Conservation (phyloP, 192 early-diverging fungal species). For the Ambispora gerdemannii region DNA sequence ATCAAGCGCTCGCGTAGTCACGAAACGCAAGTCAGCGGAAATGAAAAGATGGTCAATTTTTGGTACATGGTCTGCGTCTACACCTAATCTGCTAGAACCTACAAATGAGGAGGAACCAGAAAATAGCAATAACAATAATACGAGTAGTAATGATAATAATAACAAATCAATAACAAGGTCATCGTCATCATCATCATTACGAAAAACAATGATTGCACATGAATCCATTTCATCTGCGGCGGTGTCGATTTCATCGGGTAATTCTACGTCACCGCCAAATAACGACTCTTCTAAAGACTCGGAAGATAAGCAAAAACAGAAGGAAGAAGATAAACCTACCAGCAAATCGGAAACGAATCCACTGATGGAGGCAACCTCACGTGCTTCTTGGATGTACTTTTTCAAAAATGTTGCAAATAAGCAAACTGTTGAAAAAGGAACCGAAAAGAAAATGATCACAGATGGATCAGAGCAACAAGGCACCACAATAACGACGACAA, state of each 20-base stretch:
- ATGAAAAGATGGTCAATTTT: slow-evolving; percentile 26
- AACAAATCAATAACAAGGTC: background rate
- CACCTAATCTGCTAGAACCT: background rate
- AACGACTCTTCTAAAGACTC: background rate
- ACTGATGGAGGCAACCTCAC: background rate
- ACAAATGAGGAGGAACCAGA: background rate
- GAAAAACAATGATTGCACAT: background rate
- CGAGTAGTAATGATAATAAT: no score
- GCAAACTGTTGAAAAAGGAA: background rate
- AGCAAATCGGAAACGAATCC: background rate
- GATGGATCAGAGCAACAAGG: background rate
- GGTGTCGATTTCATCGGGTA: background rate
- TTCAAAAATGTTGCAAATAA: background rate
- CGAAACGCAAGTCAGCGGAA: background rate
- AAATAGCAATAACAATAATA: background rate
- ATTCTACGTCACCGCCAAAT: background rate
- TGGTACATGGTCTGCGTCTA: slow-evolving; percentile 20
- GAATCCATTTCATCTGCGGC: background rate
- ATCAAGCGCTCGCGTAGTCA: background rate
- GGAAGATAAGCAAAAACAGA: background rate
- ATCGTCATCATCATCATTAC: background rate
- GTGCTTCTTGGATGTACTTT: slow-evolving; percentile 20
- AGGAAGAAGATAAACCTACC: background rate
- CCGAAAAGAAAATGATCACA: slow-evolving; percentile 12
- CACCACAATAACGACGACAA: background rate